Conservation (phyloP, 176 grass and related monocot genomes). For the Oryza australiensis region DNA sequence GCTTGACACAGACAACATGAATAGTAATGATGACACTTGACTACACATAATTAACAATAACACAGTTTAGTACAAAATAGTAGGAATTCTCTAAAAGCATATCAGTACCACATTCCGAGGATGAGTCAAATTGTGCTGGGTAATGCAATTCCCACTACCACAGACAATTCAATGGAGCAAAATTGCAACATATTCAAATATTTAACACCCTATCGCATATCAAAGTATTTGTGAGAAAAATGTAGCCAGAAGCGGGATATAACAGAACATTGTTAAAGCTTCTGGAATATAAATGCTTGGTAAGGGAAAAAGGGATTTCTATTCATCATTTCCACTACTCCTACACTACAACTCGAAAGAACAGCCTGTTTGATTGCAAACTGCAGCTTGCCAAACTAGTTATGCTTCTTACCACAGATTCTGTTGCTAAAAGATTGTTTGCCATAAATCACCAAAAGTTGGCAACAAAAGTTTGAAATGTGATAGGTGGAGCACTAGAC, state of each 20-base stretch:
- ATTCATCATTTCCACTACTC: no score
- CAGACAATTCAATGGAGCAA: not conserved
- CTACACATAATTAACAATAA: slow-evolving; percentile 1
- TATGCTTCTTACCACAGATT: not conserved
- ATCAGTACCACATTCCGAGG: not conserved
- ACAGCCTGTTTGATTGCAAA: not conserved
- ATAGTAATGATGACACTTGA: not conserved
- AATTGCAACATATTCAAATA: not conserved
- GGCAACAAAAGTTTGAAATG: not conserved
- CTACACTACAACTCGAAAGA: no score
- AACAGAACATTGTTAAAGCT: not conserved
- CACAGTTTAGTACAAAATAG: slow-evolving; percentile 4
- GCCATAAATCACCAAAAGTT: not conserved
- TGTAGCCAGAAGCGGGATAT: not conserved
- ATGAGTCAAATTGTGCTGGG: not conserved
- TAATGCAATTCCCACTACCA: not conserved
- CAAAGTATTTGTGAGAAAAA: slow-evolving; percentile 24
- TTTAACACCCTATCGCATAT: not conserved
- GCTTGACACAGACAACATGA: not conserved
- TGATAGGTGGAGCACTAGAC: no score
- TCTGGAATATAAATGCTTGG: not conserved
- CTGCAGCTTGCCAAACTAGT: not conserved
- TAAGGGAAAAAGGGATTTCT: no score
- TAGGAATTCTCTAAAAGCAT: slow-evolving; percentile 13
- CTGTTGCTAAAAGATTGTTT: not conserved